Evolutionary conservation across 495 filamentous ascomycete species (phyloP), one percentile per base, ranked within the genome.

Genomic region (Tuber indicum): DNA sequence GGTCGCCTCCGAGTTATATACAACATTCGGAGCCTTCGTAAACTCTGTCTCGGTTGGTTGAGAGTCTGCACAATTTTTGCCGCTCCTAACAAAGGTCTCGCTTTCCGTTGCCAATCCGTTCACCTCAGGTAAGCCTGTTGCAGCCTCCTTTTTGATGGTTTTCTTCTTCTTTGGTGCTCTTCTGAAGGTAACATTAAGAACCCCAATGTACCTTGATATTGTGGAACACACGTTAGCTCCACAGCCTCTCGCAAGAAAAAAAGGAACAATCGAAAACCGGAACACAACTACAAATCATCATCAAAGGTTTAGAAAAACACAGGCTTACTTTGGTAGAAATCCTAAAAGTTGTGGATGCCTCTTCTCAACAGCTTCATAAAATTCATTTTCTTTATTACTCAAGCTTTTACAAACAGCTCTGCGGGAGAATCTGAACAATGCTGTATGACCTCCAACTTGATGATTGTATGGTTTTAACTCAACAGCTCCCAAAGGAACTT

Each of bases 391-490:
- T 81, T 93, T 87, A 82, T 97, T 98, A 84, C 96, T 98, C 78
- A 99, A 88, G 86, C 97, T 93, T 84, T 99, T 99, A 87, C 96
- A 98, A 26, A 99, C 95, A 74, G 96, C 96, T 78, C 94, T 90
- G 70, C 92, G 89, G 36, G 96, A 98, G 81, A 99, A 98, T 43
- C 96, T 91, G 86, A 97, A 99, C 39, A 99, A 89, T 0, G 94
- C 98, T 2, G 93, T 97, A 85, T 99, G 96, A 1, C 96, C 96
- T 32, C 96, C 96, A 74, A 99, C 96, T 84, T 99, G 96, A 84
- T 99, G 96, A 70, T 93, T 92, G 84, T 97, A 99, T 8, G 96
- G 96, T 78, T 98, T 97, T 78, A 99, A 86, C 84, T 98, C 95
- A 79, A 99, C 96, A 19, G 95, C 95, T 26, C 95, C 93, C 39